Evolutionary conservation across 768 basidiomycete genomes (phyloP), one percentile per base, ranked within the genome.

Genomic region (Tylopilus subfusipes): DNA sequence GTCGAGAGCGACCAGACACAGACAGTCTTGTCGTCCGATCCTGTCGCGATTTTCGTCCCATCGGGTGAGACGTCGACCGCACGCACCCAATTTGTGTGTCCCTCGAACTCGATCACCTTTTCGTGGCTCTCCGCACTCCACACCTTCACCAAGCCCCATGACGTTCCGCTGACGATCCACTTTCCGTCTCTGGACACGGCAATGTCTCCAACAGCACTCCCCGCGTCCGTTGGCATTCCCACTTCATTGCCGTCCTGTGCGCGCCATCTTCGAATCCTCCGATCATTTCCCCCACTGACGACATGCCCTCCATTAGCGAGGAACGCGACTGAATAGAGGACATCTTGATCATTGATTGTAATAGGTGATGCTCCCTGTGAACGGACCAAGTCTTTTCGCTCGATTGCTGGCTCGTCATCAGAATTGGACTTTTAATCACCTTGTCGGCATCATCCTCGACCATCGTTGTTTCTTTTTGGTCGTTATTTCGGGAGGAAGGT

Each of bases 221-320:
- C 40, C 2, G 44, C 30, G 4, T 56, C 9, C 27, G 52, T 47
- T 8, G 39, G 25, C 2, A 6, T 4, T 6, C 39, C 45, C 27
- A 39, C 29, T 5, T 58, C 49, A 2, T 5, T n/a, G 3, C 53
- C 40, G 14, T 47, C 40, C 2, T 19, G 18, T 8, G 30, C n/a
- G 5, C 21, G 18, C 43, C 53, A 57, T 11, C 43, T 5, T 47
- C 50, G 57, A 43, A 58, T 34, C 25, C 21, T 43, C 16, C 31
- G 12, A 21, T 38, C 19, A 2, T 3, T 4, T 1, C 19, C 48
- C 5, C 34, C 48, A 6, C 56, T 29, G 18, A 56, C 36, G 14
- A 57, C 1, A 16, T 46, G 38, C 12, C 27, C 33, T 13, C 31
- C 42, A 9, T 52, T 33, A 14, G 1, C n/a, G 8, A 52, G 25